Percentiles rank a stretch among this genome's conserved stretches.
phyloP scores from a whole-genome alignment of 1,284 basidiomycete genomes.

The Cerrena zonata region DNA sequence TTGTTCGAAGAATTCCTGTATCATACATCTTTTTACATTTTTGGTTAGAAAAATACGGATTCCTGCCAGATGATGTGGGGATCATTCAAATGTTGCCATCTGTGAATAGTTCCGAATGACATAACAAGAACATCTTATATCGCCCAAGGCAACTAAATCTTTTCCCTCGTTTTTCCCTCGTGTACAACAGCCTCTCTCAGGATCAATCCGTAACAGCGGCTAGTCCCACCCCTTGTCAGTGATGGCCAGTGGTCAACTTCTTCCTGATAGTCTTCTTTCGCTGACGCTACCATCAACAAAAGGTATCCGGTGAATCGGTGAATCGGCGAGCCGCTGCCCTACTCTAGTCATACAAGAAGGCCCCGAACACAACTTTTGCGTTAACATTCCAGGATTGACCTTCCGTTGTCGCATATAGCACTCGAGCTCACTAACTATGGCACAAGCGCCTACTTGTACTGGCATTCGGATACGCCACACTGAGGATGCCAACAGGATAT shows the following conservation, averaged over 20 bases:
- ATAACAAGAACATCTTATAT: too few relatives aligned
- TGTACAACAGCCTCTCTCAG: not conserved
- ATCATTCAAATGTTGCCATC: too few relatives aligned
- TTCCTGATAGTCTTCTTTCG: not conserved
- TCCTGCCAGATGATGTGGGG: too few relatives aligned
- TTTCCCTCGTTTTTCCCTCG: not conserved
- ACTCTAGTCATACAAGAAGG: not conserved
- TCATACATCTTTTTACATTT: too few relatives aligned
- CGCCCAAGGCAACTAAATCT: too few relatives aligned
- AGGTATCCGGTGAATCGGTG: not conserved
- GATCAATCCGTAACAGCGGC: not conserved
- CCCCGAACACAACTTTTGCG: not conserved
- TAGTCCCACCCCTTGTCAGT: not conserved
- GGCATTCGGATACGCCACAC: conserved; percentile 34
- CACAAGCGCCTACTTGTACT: conserved; percentile 35
- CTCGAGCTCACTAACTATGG: not conserved
- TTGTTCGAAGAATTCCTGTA: too few relatives aligned
- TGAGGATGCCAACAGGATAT: conserved; percentile 39
- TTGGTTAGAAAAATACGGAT: too few relatives aligned
- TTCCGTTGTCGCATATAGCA: not conserved
- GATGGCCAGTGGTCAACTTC: not conserved
- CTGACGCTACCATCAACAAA: not conserved
- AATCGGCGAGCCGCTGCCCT: not conserved
- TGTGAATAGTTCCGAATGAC: too few relatives aligned
- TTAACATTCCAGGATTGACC: too few relatives aligned